A percentile compares a stretch with the other conserved stretches of the same genome.
phyloP scores from a whole-genome alignment of 768 basidiomycete species.

The Cystobasidium ongulense region DNA sequence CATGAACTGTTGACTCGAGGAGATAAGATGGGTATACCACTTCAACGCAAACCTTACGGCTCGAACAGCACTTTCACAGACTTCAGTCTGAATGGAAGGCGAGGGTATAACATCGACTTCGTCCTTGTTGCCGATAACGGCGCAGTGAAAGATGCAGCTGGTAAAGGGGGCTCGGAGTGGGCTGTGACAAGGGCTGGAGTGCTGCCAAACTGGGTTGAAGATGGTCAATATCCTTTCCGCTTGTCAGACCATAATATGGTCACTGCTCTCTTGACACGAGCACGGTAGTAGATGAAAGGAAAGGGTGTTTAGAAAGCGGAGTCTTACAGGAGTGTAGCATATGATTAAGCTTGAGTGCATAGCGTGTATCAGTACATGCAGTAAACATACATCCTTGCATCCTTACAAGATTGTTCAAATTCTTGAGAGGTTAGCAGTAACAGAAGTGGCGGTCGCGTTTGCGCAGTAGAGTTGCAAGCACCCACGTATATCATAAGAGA shows the following conservation, averaged over 20 bases:
- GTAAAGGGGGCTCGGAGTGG: not conserved
- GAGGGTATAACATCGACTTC: conserved; percentile 35
- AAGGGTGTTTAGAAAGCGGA: no score
- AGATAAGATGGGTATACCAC: not conserved
- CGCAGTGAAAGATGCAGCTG: conserved; percentile 5
- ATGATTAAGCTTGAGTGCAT: no score
- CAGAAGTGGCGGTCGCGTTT: no score
- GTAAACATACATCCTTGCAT: no score
- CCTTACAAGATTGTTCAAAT: no score
- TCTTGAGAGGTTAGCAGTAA: no score
- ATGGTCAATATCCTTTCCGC: conserved; percentile 24
- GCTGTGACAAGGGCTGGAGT: conserved; percentile 33
- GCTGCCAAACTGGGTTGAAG: conserved; percentile 34
- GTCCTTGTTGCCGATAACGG: conserved; percentile 30
- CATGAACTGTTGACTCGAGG: conserved; percentile 26
- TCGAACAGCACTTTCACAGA: conserved; percentile 37
- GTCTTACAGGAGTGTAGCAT: no score
- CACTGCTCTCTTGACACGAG: not conserved
- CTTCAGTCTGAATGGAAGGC: conserved; percentile 21
- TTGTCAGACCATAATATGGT: conserved; percentile 16
- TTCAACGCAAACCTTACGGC: conserved; percentile 26
- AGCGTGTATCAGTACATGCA: no score
- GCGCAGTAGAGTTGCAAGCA: no score
- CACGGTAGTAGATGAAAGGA: not conserved
- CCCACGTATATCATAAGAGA: no score